phyloP scores from a whole-genome alignment of 495 filamentous ascomycete species.

The Podospora tetraspora region DNA sequence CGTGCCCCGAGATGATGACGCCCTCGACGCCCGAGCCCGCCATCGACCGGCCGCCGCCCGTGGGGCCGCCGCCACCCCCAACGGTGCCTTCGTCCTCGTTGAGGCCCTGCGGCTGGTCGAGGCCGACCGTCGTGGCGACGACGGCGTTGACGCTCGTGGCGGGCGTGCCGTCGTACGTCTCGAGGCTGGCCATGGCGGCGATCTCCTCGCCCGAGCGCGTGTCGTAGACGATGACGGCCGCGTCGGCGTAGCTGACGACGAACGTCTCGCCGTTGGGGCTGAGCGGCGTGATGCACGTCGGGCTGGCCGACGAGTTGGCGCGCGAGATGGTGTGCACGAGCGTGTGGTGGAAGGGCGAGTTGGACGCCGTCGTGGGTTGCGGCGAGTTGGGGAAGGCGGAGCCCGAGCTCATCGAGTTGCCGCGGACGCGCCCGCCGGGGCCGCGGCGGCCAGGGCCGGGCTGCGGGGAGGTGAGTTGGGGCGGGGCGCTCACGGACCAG shows the following conservation, averaged over 20 bases:
- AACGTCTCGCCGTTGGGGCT: conserved; percentile 84
- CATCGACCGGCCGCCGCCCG: conserved; percentile 61
- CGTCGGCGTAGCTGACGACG: conserved; percentile 87
- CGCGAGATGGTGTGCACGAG: conserved; percentile 81
- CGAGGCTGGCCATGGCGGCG: conserved; percentile 81
- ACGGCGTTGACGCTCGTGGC: conserved; percentile 83
- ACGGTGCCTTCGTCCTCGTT: conserved; percentile 36
- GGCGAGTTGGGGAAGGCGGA: conserved; percentile 84
- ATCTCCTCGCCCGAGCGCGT: conserved; percentile 88
- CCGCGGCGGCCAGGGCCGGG: conserved; percentile 53
- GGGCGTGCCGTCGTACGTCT: conserved; percentile 85
- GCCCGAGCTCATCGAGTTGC: conserved; percentile 85
- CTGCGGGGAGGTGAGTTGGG: conserved; percentile 74
- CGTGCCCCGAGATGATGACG: conserved; percentile 88
- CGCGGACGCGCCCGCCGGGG: conserved; percentile 74
- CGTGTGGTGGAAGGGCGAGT: conserved; percentile 51
- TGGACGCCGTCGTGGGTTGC: conserved; percentile 74
- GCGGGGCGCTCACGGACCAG: conserved; percentile 92
- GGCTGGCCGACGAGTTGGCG: conserved; percentile 61
- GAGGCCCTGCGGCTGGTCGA: conserved; percentile 61
- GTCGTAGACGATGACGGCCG: conserved; percentile 84
- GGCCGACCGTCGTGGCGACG: conserved; percentile 77
- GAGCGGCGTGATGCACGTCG: conserved; percentile 87
- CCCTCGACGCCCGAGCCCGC: conserved; percentile 75
- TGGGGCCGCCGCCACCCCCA: conserved; percentile 60